Conservation (phyloP, 192 early-diverging fungal genomes). For the Obelidium mucronatum region DNA sequence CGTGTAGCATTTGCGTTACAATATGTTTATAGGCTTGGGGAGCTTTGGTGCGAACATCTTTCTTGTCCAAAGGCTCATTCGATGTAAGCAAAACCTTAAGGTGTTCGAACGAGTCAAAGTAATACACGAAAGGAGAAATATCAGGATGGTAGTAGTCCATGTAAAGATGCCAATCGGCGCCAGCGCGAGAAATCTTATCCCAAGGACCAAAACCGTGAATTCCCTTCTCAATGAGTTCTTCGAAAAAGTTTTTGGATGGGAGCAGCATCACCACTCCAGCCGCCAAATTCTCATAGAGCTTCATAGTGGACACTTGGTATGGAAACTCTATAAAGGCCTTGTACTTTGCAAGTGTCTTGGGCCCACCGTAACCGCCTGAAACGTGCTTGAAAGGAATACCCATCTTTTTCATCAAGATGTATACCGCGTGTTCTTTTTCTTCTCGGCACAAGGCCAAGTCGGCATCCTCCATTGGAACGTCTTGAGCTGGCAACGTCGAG, state of each 20-base stretch:
- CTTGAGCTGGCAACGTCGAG: neutral
- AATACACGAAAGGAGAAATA: constrained; percentile 29
- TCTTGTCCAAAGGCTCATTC: constrained; percentile 2
- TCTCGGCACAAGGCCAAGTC: constrained; percentile 5
- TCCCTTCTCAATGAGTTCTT: constrained; percentile 21
- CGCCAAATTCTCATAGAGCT: constrained; percentile 36
- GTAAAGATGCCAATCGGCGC: constrained; percentile 16
- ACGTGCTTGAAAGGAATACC: constrained; percentile 15
- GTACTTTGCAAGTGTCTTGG: constrained; percentile 29
- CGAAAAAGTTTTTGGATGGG: constrained; percentile 30
- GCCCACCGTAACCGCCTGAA: constrained; percentile 25
- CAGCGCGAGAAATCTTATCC: constrained; percentile 24
- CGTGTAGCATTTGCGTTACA: neutral
- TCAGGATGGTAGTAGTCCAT: constrained; percentile 37
- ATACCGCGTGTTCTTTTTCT: neutral
- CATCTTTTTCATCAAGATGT: neutral
- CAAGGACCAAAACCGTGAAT: constrained; percentile 10
- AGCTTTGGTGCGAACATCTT: constrained; percentile 21
- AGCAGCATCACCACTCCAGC: constrained; percentile 33
- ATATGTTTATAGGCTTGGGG: constrained; percentile 12
- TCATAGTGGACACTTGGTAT: constrained; percentile 35
- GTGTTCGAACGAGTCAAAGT: constrained; percentile 31
- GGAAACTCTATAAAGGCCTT: constrained; percentile 32
- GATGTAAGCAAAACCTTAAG: neutral
- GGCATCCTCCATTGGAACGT: neutral